These are phyloP conservation scores for Pythium sukuiense DNA, from an alignment of 352 stramenopile genomes.

Conservation along the genomic window DNA sequence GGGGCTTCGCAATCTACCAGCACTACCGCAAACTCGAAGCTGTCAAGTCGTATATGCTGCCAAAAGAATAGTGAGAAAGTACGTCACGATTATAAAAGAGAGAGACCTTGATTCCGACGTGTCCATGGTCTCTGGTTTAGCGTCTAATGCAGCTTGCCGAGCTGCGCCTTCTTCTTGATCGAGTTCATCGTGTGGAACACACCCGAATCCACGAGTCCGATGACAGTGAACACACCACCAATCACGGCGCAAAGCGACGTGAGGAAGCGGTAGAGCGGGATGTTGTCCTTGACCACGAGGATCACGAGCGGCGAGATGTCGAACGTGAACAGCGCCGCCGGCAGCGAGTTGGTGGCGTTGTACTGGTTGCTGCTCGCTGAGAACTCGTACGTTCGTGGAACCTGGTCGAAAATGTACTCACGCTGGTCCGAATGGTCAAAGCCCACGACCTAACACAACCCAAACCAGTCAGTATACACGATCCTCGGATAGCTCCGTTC, in stretches of 20 bases:
- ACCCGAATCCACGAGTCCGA: conserved; percentile 75
- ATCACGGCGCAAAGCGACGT: conserved; percentile 82
- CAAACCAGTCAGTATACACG: background rate
- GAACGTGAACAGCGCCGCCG: conserved; percentile 73
- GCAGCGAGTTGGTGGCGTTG: conserved; percentile 53
- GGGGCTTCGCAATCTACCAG: conserved; percentile 55
- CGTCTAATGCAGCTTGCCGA: conserved; percentile 66
- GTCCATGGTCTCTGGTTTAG: background rate
- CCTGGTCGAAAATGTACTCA: conserved; percentile 49
- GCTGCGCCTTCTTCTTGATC: conserved; percentile 83
- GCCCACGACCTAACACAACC: conserved; percentile 53
- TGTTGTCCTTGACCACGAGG: conserved; percentile 55
- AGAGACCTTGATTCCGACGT: background rate
- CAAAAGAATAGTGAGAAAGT: conserved; percentile 13
- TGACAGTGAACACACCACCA: conserved; percentile 79
- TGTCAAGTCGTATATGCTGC: conserved; percentile 64
- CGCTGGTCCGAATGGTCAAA: conserved; percentile 68
- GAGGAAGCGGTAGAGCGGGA: conserved; percentile 84
- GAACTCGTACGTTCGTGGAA: conserved; percentile 74
- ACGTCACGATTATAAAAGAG: background rate
- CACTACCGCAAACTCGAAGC: conserved; percentile 67
- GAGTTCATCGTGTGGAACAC: conserved; percentile 83
- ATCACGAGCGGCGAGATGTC: conserved; percentile 83
- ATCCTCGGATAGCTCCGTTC: conserved; percentile 10
- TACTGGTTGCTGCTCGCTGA: conserved; percentile 80